Evolutionary conservation across 2,329 filamentous ascomycete species (phyloP).

Genomic region (Arthrobotrys iridis): DNA sequence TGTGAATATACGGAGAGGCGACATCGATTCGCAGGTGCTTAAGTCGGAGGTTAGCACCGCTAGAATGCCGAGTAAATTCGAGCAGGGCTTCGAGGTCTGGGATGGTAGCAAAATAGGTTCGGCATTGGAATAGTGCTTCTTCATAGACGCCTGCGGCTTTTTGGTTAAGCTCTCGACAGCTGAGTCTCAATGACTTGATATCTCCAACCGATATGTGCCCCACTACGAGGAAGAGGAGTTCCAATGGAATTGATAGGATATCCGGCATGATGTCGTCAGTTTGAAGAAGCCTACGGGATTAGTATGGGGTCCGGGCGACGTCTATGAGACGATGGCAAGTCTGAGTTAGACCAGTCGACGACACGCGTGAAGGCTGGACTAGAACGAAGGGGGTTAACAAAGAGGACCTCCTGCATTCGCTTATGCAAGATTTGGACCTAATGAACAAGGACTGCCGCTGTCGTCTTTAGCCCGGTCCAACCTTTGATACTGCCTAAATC

Average conservation of each 20-base stretch:
- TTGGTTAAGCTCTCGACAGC: conserved; percentile 23
- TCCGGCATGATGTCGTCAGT: conserved; percentile 1
- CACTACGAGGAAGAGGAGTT: conserved; percentile 42
- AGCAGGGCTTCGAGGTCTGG: conserved; percentile 39
- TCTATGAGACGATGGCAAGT: not conserved
- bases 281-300: not conserved
- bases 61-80: conserved; percentile 33
- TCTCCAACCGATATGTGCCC: conserved; percentile 21
- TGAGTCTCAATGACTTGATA: conserved; percentile 27
- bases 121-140: conserved; percentile 26
- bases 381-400: conserved; percentile 9
- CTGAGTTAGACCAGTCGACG: not conserved
- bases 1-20: conserved; percentile 44
- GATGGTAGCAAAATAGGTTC: conserved; percentile 44
- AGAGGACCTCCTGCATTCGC: conserved; percentile 42
- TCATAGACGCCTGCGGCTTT: conserved; percentile 9
- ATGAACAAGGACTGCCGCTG: not conserved
- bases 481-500: not conserved
- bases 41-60: conserved; percentile 32
- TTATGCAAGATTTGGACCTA: conserved; percentile 7
- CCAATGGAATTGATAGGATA: conserved; percentile 26
- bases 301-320: not conserved
- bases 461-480: not conserved
- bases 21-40: conserved; percentile 39
- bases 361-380: conserved; percentile 7